These are phyloP conservation scores for Parachaetomium inaequale DNA, from an alignment of 495 filamentous ascomycete genomes.

Conservation along the genomic window DNA sequence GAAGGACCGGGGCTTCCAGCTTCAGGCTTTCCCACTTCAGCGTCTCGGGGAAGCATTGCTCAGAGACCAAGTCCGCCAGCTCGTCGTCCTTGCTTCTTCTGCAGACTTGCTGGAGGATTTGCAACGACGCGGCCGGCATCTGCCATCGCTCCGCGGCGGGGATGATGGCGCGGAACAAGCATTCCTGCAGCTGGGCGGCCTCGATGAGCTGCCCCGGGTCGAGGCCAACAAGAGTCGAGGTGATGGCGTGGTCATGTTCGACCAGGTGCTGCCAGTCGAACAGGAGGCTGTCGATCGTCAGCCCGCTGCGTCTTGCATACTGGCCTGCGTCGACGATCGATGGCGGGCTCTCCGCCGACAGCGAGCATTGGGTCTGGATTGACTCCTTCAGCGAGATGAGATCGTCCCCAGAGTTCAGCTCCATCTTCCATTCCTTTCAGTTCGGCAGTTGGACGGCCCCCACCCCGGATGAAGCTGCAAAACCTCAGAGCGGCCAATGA, in stretches of 20 bases:
- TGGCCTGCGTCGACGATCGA: conserved; percentile 27
- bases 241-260: conserved; percentile 15
- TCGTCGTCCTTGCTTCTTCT: conserved; percentile 17
- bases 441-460: too few species aligned
- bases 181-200: conserved; percentile 20
- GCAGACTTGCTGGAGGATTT: conserved; percentile 26
- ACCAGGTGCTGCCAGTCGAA: conserved; percentile 20
- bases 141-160: conserved; percentile 20
- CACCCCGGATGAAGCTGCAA: too few species aligned
- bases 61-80: conserved; percentile 10
- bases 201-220: conserved; percentile 19
- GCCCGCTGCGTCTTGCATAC: conserved; percentile 42
- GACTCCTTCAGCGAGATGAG: conserved; percentile 23
- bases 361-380: conserved; percentile 4
- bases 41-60: conserved; percentile 19
- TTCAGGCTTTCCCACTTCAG: conserved; percentile 34
- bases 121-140: conserved; percentile 15
- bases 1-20: conserved; percentile 51
- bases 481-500: too few species aligned
- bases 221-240: conserved; percentile 17
- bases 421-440: conserved; percentile 11
- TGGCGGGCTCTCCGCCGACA: neutral
- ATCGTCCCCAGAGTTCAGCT: conserved; percentile 22
- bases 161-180: conserved; percentile 25
- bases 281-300: conserved; percentile 34